Base-by-base conservation (phyloP, 148 eudicot species). In the Gaultheria prostrata region DNA sequence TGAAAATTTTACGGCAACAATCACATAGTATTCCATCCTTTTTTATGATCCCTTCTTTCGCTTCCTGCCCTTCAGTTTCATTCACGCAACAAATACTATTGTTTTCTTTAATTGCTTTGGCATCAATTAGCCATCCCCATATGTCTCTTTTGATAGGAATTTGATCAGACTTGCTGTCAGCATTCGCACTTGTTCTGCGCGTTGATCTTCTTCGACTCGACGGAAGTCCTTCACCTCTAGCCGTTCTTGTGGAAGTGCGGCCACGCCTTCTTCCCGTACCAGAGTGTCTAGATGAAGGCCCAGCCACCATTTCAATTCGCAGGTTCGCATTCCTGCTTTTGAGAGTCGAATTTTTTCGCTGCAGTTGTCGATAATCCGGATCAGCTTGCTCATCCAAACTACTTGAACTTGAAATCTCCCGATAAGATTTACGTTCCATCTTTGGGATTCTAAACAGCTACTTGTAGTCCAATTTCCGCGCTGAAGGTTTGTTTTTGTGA, bases 41-140 rank as follows among this genome's bases (percentile, higher is more conserved):
- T 9, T 17, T 61, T 1, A 91, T 30, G 18, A 0, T 28, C 10
- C 93, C 94, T 15, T 28, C 4, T 5, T 83, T 83, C 1, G 21
- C 1, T 2, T 21, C 10, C 20, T 11, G 1, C 12, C 43, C 9
- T 26, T 17, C 4, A 20, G 5, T 14, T 8, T 13, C 54, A 30
- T 83, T 32, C 6, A 12, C 0, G 51, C 35, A 85, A 11, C 4
- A 45, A 65, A 91, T 82, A 24, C 0, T 18, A 0, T 46, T 51
- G 12, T 79, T 35, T 33, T 89, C 89, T 5, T 59, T 32, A 33
- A 91, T 78, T 2, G 78, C 53, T 6, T 80, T 72, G 61, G 80
- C 78, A 49, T 90, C 86, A 26, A 91, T 85, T 2, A 93, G 77
- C 93, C 93, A 93, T 0, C 93, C 85, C 4, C 88, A 28, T 4